Evolutionary conservation across 495 filamentous ascomycete species (phyloP), one percentile per base, ranked within the genome.

Genomic region (Penicillium samsonianum): DNA sequence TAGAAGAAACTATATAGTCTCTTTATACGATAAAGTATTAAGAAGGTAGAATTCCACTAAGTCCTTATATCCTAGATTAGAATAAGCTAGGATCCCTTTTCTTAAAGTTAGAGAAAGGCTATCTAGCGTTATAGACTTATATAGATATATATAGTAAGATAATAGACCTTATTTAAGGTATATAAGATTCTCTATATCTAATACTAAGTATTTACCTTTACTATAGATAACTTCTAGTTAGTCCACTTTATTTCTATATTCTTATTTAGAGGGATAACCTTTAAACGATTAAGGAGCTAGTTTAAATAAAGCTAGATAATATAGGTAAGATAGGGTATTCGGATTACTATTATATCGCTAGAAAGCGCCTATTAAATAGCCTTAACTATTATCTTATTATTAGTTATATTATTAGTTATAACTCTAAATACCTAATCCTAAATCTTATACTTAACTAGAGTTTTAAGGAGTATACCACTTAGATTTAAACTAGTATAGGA

Each of bases 261-360:
- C 26, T 25, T 16, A 25, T 46, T 46, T 53, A 30, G 6, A 30
- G 25, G 33, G 31, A 38, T 17, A 47, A 25, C 12, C 28, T 53
- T 53, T 5, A 59, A 17, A 49, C 14, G 7, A n/a, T 31, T 20
- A 61, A 65, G 44, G 49, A 64, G 57, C 37, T 60, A n/a, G 11
- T 60, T 60, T 1, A 64, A 41, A 44, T 35, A 58, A 5, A 60
- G 50, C 14, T 64, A 26, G 8, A 64, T 64, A 19, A 64, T 22
- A 54, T 60, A 17, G 20, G 38, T 23, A 59, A 64, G 43, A 31
- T 25, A 64, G 2, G 23, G 58, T 7, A 55, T 56, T 22, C 33
- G 35, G n/a, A 52, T 57, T 53, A 65, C 31, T 30, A 16, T 50
- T 41, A 52, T 26, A 45, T 20, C 8, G 42, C 59, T 37, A 20